Base-by-base conservation (phyloP, 2,329 filamentous ascomycete species). In the Rhynchosporium agropyri region DNA sequence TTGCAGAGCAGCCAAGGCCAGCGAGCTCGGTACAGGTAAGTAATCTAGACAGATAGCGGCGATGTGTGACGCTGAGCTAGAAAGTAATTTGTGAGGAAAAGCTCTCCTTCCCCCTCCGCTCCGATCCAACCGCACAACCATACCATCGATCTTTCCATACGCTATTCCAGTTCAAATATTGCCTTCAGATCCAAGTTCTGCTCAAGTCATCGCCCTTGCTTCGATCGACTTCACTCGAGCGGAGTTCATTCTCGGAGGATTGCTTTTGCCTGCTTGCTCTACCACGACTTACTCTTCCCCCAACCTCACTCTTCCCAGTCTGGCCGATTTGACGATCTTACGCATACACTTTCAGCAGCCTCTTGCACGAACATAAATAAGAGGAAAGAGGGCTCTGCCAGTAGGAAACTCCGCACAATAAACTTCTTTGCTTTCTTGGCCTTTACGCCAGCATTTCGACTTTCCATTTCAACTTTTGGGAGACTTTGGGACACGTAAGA, bases 11-110 rank as follows among this genome's bases (percentile, higher is more conserved):
- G 56, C 40, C 28, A 40, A 31, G 33, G 45, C 53, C 26, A 15
- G 9, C 33, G 28, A 46, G 51, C 58, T 63, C 58, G 58, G 62
- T 20, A 20, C 20, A 20, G 20, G 20, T 20, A 20, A 20, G 20
- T 57, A 60, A 63, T 63, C 51, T 57, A 45, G 51, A 20, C 54
- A 38, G 54, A 42, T 48, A 45, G 53, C 45, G 38, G 38, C 53
- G 42, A 53, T 43, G 42, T 57, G 43, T 62, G 45, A 53, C 49
- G 58, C 43, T 49, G 33, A 38, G 48, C 50, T 42, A 38, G 50
- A 65, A 62, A 62, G 55, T 63, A 60, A 60, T 58, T 63, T 61
- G 62, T 42, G 63, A 62, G 60, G 66, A 64, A 67, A 65, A 40
- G 48, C 58, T 51, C 61, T 55, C 28, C 33, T 20, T 36, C 46